Evolutionary conservation across 1,284 basidiomycete genomes (phyloP), one percentile per base, ranked within the genome.

Genomic region (Sporisorium sorghi): DNA sequence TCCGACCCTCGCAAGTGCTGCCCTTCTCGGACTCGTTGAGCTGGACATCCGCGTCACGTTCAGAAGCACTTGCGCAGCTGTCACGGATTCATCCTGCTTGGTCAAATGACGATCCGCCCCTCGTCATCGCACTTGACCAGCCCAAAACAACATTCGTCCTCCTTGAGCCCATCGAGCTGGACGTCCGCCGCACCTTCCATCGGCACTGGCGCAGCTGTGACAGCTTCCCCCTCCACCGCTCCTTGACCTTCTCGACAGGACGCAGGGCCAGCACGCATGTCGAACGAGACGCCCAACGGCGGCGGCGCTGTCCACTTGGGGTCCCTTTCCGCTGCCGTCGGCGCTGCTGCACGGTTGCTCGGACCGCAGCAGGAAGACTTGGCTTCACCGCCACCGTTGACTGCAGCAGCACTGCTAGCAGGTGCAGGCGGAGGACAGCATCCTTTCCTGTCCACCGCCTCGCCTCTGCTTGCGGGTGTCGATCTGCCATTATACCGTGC

Each of bases 121-220:
- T 68, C 17, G 9, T 24, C 10, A 40, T 76, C 69, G 26, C 73
- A 76, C 19, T 72, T 67, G 23, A 76, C 62, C 40, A 76, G 39
- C 15, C 73, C 73, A 15, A 76, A 66, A 33, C 73, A 76, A 37
- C 73, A 76, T 32, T 75, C 65, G 4, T 68, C 58, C 6, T 60
- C 49, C 26, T 58, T 39, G 40, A 44, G 42, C 11, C 24, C 35
- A 35, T 56, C 54, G 7, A 56, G 17, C 5, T 47, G 8, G 1
- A 47, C 28, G 10, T 40, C n/a, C 6, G 37, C 43, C 42, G 44
- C n/a, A n/a, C 3, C 49, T 47, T 49, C 26, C 19, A 43, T 33
- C 39, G 44, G 35, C 35, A 4, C 35, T 48, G 44, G 12, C 21
- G 11, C 21, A 33, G 26, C 9, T 28, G 26, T 30, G 7, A 24